phyloP scores from a whole-genome alignment of 2,329 filamentous ascomycete genomes.

The Beauveria australis region DNA sequence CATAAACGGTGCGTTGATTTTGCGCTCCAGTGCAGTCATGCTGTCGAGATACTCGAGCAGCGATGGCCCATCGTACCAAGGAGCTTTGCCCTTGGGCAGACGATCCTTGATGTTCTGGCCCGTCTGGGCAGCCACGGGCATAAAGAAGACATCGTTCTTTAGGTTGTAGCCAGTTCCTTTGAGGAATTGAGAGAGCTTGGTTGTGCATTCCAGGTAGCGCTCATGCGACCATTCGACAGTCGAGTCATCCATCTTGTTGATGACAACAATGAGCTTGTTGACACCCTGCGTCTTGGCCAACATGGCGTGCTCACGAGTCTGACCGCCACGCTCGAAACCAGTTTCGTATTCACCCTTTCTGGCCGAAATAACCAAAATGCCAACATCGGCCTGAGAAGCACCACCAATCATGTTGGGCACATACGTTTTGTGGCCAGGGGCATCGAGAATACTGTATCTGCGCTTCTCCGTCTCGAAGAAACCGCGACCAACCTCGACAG shows the following conservation, averaged over 20 bases:
- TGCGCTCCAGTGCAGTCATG: slow-evolving; percentile 89
- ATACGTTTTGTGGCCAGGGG: slow-evolving; percentile 95
- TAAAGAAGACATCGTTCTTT: slow-evolving; percentile 87
- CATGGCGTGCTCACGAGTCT: slow-evolving; percentile 96
- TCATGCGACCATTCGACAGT: slow-evolving; percentile 95
- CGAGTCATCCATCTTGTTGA: slow-evolving; percentile 99
- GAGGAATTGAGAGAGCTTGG: slow-evolving; percentile 79
- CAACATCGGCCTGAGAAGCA: slow-evolving; percentile 86
- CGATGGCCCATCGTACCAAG: slow-evolving; percentile 85
- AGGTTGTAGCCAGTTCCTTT: slow-evolving; percentile 91
- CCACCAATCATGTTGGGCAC: slow-evolving; percentile 98
- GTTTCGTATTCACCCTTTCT: slow-evolving; percentile 99
- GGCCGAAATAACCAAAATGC: slow-evolving; percentile 90
- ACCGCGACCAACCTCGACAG: slow-evolving; percentile 89
- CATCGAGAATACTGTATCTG: slow-evolving; percentile 92
- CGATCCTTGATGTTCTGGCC: slow-evolving; percentile 82
- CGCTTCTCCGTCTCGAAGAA: slow-evolving; percentile 97
- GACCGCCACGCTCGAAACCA: slow-evolving; percentile 90
- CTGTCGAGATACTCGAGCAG: slow-evolving; percentile 91
- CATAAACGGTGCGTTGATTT: slow-evolving; percentile 97
- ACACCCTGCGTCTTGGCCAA: slow-evolving; percentile 97
- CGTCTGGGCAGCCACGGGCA: slow-evolving; percentile 90
- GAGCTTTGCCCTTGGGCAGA: slow-evolving; percentile 63
- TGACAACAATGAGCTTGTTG: slow-evolving; percentile 87
- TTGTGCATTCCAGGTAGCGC: slow-evolving; percentile 85